phyloP scores from a whole-genome alignment of 2,329 filamentous ascomycete genomes.

The Fusarium lyarnte region DNA sequence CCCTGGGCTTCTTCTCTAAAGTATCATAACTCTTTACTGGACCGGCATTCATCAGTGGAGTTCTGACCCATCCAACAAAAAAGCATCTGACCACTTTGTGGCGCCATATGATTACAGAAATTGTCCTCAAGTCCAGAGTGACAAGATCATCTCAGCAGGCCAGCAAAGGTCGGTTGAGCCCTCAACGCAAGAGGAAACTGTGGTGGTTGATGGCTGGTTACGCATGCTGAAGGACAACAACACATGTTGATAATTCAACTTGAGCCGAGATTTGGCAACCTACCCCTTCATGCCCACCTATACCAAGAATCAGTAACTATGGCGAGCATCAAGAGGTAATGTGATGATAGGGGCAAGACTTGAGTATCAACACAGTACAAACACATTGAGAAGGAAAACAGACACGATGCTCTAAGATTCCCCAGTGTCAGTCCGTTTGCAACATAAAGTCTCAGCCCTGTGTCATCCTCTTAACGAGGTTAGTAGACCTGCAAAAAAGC shows the following conservation, averaged over 20 bases:
- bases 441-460: conserved; percentile 21
- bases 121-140: background rate
- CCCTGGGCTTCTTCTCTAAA: background rate
- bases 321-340: background rate
- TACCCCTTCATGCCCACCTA: background rate
- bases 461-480: background rate
- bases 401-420: too few relatives aligned
- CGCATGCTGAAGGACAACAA: conserved; percentile 8
- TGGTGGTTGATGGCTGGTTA: background rate
- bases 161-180: background rate
- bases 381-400: too few relatives aligned
- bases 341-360: background rate
- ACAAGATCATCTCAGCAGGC: background rate
- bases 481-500: background rate
- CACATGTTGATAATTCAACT: background rate
- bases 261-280: background rate
- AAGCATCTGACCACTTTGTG: conserved; percentile 1
- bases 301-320: background rate
- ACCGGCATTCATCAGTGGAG: conserved; percentile 24
- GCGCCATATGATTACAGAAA: background rate
- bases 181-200: background rate
- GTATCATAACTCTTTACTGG: background rate
- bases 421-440: conserved; percentile 7
- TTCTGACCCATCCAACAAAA: conserved; percentile 13
- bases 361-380: background rate